These are phyloP conservation scores for Lycium barbarum DNA, from an alignment of 257 asterid genomes.

Conservation along the genomic window DNA sequence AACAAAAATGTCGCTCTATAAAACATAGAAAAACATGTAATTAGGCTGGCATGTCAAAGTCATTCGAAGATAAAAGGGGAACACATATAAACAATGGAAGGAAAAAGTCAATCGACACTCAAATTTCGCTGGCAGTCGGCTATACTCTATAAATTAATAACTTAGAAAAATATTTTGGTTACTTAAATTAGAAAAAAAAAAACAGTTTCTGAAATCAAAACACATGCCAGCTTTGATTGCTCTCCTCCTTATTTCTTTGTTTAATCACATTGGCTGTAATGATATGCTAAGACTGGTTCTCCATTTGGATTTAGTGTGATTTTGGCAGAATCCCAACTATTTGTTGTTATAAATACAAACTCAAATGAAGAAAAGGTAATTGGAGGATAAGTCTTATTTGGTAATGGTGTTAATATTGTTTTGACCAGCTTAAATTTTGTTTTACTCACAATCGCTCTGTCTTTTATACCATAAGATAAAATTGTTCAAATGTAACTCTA, in stretches of 20 bases:
- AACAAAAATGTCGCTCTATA: neutral
- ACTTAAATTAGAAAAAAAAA: neutral
- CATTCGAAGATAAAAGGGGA: neutral
- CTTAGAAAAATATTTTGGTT: no score
- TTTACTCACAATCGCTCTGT: no score
- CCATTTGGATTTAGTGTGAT: constrained; percentile 1
- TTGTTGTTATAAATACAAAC: neutral
- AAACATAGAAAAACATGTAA: neutral
- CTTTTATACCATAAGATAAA: no score
- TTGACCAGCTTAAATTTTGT: no score
- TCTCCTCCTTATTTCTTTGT: neutral
- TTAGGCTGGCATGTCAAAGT: constrained; percentile 9
- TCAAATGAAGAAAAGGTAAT: neutral
- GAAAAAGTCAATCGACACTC: neutral
- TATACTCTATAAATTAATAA: neutral
- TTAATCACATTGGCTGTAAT: neutral
- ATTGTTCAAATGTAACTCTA: no score
- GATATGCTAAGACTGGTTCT: neutral
- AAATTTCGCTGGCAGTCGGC: constrained; percentile 26
- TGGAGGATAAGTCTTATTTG: neutral
- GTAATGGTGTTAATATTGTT: no score
- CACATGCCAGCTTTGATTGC: constrained; percentile 23
- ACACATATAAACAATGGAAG: neutral
- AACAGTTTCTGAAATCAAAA: constrained; percentile 23
- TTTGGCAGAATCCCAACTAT: neutral